phyloP scores from a whole-genome alignment of 805 yeast species.

The Cyberlindnera suaveolens region DNA sequence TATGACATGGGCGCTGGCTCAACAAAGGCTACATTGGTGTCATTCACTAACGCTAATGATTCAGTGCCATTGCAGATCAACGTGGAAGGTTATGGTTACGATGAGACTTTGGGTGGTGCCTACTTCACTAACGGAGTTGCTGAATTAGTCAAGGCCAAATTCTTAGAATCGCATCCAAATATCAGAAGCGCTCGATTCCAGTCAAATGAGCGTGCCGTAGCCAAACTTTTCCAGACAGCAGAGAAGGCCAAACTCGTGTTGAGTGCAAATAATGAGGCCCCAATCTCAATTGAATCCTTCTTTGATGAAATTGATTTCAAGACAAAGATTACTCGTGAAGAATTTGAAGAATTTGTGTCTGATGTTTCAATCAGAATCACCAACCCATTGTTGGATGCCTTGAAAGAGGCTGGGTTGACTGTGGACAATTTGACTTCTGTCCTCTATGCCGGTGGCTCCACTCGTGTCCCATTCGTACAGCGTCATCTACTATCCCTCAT shows the following conservation, averaged over 20 bases:
- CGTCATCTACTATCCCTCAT: constrained; percentile 45
- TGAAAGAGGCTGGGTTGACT: constrained; percentile 27
- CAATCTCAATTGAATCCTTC: constrained; percentile 70
- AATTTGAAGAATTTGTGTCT: constrained; percentile 55
- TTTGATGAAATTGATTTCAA: constrained; percentile 70
- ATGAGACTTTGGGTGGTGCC: constrained; percentile 70
- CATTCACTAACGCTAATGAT: constrained; percentile 42
- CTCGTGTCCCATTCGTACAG: constrained; percentile 86
- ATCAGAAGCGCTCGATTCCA: constrained; percentile 33
- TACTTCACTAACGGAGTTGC: constrained; percentile 61
- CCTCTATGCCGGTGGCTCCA: constrained; percentile 83
- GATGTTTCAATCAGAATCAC: constrained; percentile 41
- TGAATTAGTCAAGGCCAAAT: constrained; percentile 52
- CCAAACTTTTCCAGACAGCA: constrained; percentile 72
- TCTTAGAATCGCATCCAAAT: constrained; percentile 39
- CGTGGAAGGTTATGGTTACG: constrained; percentile 67
- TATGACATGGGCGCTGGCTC: constrained; percentile 94
- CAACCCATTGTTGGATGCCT: constrained; percentile 48
- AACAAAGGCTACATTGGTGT: constrained; percentile 79
- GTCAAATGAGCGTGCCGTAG: constrained; percentile 49
- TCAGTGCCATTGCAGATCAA: constrained; percentile 43
- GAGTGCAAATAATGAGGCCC: constrained; percentile 81
- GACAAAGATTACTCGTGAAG: constrained; percentile 63
- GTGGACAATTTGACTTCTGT: constrained; percentile 50
- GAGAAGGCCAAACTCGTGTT: constrained; percentile 84